Percentiles rank a stretch among this genome's conserved stretches.
phyloP scores from a whole-genome alignment of 1,284 basidiomycete species.

The Tilletia walkeri region DNA sequence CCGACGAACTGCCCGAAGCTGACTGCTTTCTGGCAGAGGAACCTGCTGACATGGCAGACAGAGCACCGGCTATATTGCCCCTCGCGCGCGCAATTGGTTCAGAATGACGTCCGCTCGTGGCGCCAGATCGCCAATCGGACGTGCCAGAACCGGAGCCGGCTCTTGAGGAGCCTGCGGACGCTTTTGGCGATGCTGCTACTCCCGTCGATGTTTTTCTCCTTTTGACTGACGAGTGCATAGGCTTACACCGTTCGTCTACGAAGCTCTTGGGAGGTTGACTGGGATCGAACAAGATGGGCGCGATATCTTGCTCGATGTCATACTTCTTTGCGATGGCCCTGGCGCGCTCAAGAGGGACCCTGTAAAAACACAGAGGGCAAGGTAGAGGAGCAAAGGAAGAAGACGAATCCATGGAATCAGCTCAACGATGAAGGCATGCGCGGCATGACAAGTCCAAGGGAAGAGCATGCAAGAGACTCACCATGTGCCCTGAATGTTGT shows the following conservation, averaged over 20 bases:
- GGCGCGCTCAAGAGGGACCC: conserved; percentile 12
- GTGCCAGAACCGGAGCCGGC: neutral
- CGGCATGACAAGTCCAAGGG: neutral
- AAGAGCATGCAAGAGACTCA: neutral
- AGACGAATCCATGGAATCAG: neutral
- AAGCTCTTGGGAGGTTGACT: neutral
- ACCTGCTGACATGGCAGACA: too few species aligned
- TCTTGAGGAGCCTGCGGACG: neutral
- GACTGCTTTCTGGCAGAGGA: too few species aligned
- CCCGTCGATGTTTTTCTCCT: neutral
- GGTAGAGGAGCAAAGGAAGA: neutral
- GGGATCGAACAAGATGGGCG: conserved; percentile 14
- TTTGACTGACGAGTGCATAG: neutral
- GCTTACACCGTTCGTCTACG: neutral
- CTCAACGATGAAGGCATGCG: too few species aligned
- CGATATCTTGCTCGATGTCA: neutral
- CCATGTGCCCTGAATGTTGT: conserved; percentile 15
- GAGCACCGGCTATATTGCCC: too few species aligned
- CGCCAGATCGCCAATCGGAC: too few species aligned
- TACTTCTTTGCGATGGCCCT: neutral
- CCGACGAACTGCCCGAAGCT: too few species aligned
- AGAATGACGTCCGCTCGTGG: too few species aligned
- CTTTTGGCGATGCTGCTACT: neutral
- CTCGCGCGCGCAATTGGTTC: too few species aligned
- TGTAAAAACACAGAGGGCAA: neutral